A percentile compares a stretch with the other conserved stretches of the same genome.
Evolutionary conservation across 805 yeast species (phyloP).

Genomic region (Kluyveromyces starmeri): DNA sequence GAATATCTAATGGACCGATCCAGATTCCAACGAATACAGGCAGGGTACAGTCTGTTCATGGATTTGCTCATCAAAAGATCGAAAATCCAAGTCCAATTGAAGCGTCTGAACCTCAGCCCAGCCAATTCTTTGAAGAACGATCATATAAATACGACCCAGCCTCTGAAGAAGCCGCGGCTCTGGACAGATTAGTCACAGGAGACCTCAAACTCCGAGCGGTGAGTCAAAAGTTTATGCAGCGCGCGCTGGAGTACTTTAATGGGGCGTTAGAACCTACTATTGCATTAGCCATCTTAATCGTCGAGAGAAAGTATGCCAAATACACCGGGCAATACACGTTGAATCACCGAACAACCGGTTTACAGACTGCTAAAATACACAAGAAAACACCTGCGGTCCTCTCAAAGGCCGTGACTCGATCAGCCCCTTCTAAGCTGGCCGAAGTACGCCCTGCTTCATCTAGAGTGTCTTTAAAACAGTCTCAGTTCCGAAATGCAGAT

Average conservation of each 20-base stretch:
- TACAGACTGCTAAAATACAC: too few species aligned
- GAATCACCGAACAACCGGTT: too few species aligned
- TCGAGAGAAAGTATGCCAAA: constrained; percentile 25
- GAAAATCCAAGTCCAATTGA: neutral
- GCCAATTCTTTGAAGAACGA: neutral
- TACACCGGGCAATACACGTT: constrained; percentile 16
- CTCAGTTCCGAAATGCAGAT: constrained; percentile 9
- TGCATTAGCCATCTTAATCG: constrained; percentile 27
- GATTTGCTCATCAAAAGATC: constrained; percentile 12
- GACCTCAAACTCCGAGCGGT: constrained; percentile 31
- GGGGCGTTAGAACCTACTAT: constrained; percentile 37
- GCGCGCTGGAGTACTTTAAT: constrained; percentile 34
- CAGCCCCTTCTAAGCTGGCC: too few species aligned
- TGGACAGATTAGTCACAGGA: constrained; percentile 28
- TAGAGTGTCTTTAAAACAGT: too few species aligned
- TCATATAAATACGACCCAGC: constrained; percentile 15
- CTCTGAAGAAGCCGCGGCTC: constrained; percentile 26
- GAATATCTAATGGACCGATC: constrained; percentile 1
- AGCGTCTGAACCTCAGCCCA: constrained; percentile 4
- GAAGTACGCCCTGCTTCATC: too few species aligned
- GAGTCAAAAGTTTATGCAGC: constrained; percentile 32
- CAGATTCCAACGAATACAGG: constrained; percentile 20
- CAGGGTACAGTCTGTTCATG: constrained; percentile 29
- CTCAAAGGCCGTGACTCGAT: neutral
- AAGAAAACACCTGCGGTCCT: too few species aligned